phyloP scores from a whole-genome alignment of 495 filamentous ascomycete genomes.

The Astrocystis sublimbata region DNA sequence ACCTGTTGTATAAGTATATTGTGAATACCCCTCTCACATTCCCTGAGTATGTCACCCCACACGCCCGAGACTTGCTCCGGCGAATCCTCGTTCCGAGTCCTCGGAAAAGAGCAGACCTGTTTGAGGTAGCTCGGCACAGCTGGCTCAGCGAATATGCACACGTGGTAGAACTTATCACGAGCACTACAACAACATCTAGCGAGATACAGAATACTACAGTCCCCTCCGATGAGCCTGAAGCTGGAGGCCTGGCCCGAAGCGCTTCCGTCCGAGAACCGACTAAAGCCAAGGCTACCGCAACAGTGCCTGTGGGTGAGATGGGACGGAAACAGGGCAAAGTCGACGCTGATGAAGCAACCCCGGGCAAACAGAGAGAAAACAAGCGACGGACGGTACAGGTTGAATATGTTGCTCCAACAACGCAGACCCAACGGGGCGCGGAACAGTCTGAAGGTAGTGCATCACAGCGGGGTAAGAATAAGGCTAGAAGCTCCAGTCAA shows the following conservation, averaged over 20 bases:
- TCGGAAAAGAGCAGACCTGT: slow-evolving; percentile 90
- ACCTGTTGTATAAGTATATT: slow-evolving; percentile 98
- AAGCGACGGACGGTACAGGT: slow-evolving; percentile 96
- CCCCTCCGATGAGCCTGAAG: slow-evolving; percentile 64
- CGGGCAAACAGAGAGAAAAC: slow-evolving; percentile 70
- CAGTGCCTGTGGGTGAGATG: slow-evolving; percentile 64
- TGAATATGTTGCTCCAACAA: slow-evolving; percentile 93
- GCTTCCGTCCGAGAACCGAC: slow-evolving; percentile 88
- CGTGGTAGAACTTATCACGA: slow-evolving; percentile 94
- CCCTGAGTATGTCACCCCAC: slow-evolving; percentile 97
- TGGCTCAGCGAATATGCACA: slow-evolving; percentile 97
- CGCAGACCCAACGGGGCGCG: slow-evolving; percentile 65
- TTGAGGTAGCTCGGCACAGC: slow-evolving; percentile 96
- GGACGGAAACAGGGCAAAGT: slow-evolving; percentile 74
- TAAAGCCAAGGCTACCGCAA: slow-evolving; percentile 60
- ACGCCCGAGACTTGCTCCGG: slow-evolving; percentile 88
- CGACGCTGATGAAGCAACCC: slow-evolving; percentile 64
- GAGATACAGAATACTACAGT: slow-evolving; percentile 86
- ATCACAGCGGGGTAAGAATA: slow-evolving; percentile 45
- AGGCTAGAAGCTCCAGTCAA: slow-evolving; percentile 51
- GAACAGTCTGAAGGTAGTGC: slow-evolving; percentile 33
- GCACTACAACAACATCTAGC: slow-evolving; percentile 80
- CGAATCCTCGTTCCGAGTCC: slow-evolving; percentile 97
- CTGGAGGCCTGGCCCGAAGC: slow-evolving; percentile 72
- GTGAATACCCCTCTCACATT: slow-evolving; percentile 96